phyloP scores from a whole-genome alignment of 768 basidiomycete species.

The Termitomyces sp. region DNA sequence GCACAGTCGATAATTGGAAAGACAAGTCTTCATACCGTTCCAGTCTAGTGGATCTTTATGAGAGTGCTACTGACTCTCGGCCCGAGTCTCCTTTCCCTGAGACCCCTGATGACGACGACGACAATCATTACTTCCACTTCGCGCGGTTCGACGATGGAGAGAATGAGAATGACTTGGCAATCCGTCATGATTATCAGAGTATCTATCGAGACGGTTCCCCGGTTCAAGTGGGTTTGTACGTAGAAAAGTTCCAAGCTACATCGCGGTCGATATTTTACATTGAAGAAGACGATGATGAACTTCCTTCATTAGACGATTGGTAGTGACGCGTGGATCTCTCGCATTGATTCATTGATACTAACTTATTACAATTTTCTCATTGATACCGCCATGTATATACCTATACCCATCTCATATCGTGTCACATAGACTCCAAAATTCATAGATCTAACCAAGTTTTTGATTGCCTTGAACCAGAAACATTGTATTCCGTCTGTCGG shows the following conservation, averaged over 20 bases:
- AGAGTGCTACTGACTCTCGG: constrained; percentile 11
- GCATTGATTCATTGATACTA: neutral
- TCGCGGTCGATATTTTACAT: constrained; percentile 18
- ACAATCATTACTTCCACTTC: constrained; percentile 9
- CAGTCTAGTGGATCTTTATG: constrained; percentile 9
- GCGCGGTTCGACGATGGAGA: constrained; percentile 7
- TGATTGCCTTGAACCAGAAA: neutral
- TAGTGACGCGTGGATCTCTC: constrained; percentile 14
- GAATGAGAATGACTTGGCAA: neutral
- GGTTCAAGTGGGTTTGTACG: constrained; percentile 1
- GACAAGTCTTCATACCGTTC: neutral
- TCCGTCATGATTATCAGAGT: neutral
- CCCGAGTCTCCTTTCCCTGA: constrained; percentile 16
- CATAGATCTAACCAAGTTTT: neutral
- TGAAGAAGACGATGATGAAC: constrained; percentile 32
- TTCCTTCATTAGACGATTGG: constrained; percentile 37
- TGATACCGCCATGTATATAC: neutral
- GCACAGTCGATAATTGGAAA: neutral
- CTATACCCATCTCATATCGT: neutral
- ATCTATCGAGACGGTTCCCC: constrained; percentile 1
- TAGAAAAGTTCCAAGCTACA: constrained; percentile 5
- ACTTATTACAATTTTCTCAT: constrained; percentile 1
- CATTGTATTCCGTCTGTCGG: neutral
- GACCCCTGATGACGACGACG: constrained; percentile 20
- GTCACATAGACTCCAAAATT: neutral